Evolutionary conservation across 768 basidiomycete genomes (phyloP), one percentile per base, ranked within the genome.

Genomic region (Lyophyllum atratum): DNA sequence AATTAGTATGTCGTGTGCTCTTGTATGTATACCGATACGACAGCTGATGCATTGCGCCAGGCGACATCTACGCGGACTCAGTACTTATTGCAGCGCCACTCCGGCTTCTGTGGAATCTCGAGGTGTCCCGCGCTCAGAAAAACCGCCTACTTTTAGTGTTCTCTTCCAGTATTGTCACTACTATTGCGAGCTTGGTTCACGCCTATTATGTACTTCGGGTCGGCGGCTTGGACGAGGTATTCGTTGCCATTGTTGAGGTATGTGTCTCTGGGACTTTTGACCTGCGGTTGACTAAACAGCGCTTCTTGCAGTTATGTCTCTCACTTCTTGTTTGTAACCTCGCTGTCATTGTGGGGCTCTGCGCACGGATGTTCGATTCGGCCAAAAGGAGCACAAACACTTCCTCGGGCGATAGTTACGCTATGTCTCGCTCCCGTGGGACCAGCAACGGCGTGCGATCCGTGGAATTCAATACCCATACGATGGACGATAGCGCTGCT

Each of bases 31-130:
- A 29, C 25, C 9, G 33, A 42, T 26, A 22, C 40, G 12, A 26
- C 5, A 31, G 29, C 29, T 31, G 29, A 31, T 33, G 49, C 25
- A 31, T 34, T 17, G 22, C 21, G 9, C 24, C 54, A 82, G 80
- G 81, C 46, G 80, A 80, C 52, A 65, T 73, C 5, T 12, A 77
- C 22, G 70, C 78, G 9, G 79, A 80, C 51, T 25, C 69, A 8
- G 66, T 79, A 37, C 74, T 83, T 37, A 75, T 83, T 22, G 50
- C 62, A 1, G 69, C 78, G 4, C 80, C 82, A 0, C 56, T 80
- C 8, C 62, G 69, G n/a, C 64, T 83, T n/a, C 68, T 82, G 12
- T 73, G 72, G 66, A 67, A 67, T 15, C 69, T 77, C 21, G 72
- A 66, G 17, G 66, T 72, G 11, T 64, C 63, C 3, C 54, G 62